Conservation (phyloP, 2,329 filamentous ascomycete genomes). For the Fusarium floridanum region DNA sequence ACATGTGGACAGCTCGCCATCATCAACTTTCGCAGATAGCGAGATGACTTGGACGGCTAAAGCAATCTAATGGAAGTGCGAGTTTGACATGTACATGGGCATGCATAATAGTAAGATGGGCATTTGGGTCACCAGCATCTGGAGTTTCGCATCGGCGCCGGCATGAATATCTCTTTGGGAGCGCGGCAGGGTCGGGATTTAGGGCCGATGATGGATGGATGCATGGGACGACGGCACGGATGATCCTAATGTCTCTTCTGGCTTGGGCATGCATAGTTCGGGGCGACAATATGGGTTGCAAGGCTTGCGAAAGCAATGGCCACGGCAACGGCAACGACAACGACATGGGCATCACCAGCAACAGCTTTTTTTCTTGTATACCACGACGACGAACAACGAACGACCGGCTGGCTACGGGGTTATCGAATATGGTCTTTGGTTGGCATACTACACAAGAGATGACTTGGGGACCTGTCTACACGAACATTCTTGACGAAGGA, state of each 20-base stretch:
- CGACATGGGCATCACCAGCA: constrained; percentile 9
- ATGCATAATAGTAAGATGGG: constrained; percentile 8
- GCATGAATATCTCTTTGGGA: background rate
- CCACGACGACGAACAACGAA: constrained; percentile 41
- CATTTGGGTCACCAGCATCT: constrained; percentile 10
- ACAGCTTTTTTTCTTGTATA: constrained; percentile 42
- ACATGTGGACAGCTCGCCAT: constrained; percentile 58
- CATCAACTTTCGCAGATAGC: constrained; percentile 63
- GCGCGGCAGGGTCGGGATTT: constrained; percentile 9
- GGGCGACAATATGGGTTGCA: constrained; percentile 5
- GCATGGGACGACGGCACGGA: constrained; percentile 12
- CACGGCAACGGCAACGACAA: background rate
- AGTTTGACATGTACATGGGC: background rate
- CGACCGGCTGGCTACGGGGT: constrained; percentile 38
- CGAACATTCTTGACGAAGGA: constrained; percentile 42
- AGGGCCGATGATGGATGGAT: constrained; percentile 5
- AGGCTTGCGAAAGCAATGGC: constrained; percentile 11
- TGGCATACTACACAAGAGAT: constrained; percentile 35
- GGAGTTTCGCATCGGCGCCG: background rate
- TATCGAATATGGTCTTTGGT: constrained; percentile 31
- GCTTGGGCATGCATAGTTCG: constrained; percentile 17
- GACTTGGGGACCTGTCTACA: constrained; percentile 34
- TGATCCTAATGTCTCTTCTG: constrained; percentile 37
- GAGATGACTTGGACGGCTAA: background rate
- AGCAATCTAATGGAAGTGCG: background rate